These are phyloP conservation scores for Eutrema heterophyllum DNA, from an alignment of 345 rosid genomes.

Conservation along the genomic window DNA sequence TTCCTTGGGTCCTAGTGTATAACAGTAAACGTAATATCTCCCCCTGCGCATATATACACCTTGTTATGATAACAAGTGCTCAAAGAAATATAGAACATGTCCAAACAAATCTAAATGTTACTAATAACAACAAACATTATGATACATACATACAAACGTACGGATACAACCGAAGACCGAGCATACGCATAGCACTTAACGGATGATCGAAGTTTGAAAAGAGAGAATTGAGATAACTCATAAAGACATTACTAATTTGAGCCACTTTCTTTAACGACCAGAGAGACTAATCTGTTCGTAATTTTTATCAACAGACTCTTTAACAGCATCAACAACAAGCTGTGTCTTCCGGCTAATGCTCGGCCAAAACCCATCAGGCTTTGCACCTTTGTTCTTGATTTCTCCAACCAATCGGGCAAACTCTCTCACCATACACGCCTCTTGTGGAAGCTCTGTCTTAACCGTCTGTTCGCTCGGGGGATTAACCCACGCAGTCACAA, in stretches of 20 bases:
- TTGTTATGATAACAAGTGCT: no score
- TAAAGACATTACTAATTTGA: not conserved
- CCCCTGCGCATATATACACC: no score
- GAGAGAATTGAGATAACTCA: not conserved
- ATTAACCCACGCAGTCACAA: slow-evolving; percentile 26
- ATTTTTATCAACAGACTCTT: slow-evolving; percentile 28
- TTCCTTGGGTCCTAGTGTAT: no score
- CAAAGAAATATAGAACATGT: no score
- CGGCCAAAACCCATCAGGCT: slow-evolving; percentile 76
- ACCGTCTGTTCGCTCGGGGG: slow-evolving; percentile 54
- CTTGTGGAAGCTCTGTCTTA: slow-evolving; percentile 67
- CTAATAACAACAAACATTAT: not conserved
- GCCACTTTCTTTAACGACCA: slow-evolving; percentile 12
- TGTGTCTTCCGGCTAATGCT: slow-evolving; percentile 34
- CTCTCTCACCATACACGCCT: slow-evolving; percentile 75
- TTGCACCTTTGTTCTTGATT: slow-evolving; percentile 49
- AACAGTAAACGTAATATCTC: no score
- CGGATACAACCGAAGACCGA: not conserved
- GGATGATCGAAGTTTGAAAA: not conserved
- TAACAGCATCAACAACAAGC: slow-evolving; percentile 26
- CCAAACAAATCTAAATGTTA: not conserved
- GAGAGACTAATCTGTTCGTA: slow-evolving; percentile 25
- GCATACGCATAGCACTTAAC: not conserved
- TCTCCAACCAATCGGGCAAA: slow-evolving; percentile 59
- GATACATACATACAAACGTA: not conserved